A percentile compares a stretch with the other conserved stretches of the same genome.
These are phyloP conservation scores for Calcarisporium arbuscula DNA, from an alignment of 2,329 filamentous ascomycete genomes.

Conservation along the genomic window DNA sequence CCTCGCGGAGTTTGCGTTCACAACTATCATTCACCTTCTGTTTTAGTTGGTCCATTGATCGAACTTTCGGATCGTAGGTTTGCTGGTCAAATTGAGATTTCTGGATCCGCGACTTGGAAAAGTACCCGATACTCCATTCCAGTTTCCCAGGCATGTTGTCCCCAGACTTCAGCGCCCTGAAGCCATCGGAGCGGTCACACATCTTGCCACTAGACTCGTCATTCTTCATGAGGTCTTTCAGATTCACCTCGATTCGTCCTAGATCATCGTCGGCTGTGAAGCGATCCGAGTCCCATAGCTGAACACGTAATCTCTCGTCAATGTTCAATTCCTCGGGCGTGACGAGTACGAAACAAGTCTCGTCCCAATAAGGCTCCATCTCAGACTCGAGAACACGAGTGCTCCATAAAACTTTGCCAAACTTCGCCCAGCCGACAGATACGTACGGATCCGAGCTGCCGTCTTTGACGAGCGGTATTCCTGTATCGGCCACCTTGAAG, in stretches of 20 bases:
- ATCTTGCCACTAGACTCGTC: constrained; percentile 55
- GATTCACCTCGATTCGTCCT: constrained; percentile 62
- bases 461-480: constrained; percentile 49
- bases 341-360: constrained; percentile 63
- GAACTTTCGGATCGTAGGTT: constrained; percentile 51
- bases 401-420: constrained; percentile 55
- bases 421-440: constrained; percentile 70
- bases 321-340: constrained; percentile 67
- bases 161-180: constrained; percentile 57
- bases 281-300: constrained; percentile 72
- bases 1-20: constrained; percentile 60
- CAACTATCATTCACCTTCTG: constrained; percentile 47
- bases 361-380: constrained; percentile 65
- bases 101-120: constrained; percentile 58
- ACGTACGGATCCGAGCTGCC: constrained; percentile 66
- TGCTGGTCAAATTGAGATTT: constrained; percentile 56
- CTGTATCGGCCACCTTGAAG: constrained; percentile 65
- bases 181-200: constrained; percentile 57
- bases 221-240: constrained; percentile 58
- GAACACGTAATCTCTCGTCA: constrained; percentile 60
- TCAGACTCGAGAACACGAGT: constrained; percentile 60
- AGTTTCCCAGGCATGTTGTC: constrained; percentile 64
- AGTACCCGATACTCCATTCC: constrained; percentile 66
- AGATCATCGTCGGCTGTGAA: constrained; percentile 67
- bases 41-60: constrained; percentile 51